Evolutionary conservation across 2,329 filamentous ascomycete genomes (phyloP).

Genomic region (Penicillium carneum): DNA sequence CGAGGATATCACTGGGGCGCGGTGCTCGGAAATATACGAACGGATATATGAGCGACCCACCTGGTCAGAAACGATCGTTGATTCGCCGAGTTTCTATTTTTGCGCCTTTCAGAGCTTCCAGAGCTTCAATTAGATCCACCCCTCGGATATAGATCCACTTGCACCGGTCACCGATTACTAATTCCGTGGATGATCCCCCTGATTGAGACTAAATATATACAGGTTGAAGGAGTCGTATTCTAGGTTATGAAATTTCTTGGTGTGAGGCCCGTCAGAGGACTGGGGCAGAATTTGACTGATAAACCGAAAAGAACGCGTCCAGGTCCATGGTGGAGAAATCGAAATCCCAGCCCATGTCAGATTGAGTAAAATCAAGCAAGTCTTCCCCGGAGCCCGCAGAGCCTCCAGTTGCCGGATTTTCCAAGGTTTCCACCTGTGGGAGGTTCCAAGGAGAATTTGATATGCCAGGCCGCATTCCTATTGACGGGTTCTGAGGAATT

Average conservation of each 20-base stretch:
- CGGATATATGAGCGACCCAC: constrained; percentile 1
- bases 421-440: constrained; percentile 31
- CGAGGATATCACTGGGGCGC: not conserved
- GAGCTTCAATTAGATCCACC: constrained; percentile 2
- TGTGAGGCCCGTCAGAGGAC: not conserved
- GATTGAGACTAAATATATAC: not conserved
- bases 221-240: not conserved
- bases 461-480: constrained; percentile 20
- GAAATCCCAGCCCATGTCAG: constrained; percentile 51
- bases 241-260: not conserved
- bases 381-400: constrained; percentile 42
- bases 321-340: constrained; percentile 53
- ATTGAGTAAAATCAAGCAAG: constrained; percentile 47
- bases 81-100: not conserved
- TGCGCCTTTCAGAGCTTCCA: not conserved
- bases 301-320: constrained; percentile 49
- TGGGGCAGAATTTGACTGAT: constrained; percentile 35
- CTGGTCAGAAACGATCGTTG: not conserved
- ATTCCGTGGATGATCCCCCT: not conserved
- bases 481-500: not conserved
- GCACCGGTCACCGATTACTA: not conserved
- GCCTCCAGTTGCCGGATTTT: constrained; percentile 32
- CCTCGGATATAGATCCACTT: constrained; percentile 12
- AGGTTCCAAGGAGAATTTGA: constrained; percentile 36
- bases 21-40: not conserved